Evolutionary conservation across 1,139 yeast species (phyloP).

Genomic region (Yamadazyma triangularis): DNA sequence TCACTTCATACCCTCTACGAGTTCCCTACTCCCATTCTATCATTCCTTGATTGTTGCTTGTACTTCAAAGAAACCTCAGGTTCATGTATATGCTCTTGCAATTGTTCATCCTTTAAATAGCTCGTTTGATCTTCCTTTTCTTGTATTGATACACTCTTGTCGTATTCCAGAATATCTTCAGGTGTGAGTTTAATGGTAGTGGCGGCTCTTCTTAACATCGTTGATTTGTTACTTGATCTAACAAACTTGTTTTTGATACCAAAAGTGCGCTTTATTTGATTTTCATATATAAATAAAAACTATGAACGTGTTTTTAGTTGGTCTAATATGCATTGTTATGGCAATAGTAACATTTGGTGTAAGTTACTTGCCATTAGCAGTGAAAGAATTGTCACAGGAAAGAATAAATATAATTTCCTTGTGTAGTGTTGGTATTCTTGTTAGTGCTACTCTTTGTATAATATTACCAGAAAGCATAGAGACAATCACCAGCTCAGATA

Average conservation of each 20-base stretch:
- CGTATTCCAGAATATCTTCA: conserved; percentile 60
- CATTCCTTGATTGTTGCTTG: conserved; percentile 10
- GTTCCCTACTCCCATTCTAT: conserved; percentile 12
- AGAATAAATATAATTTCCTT: conserved; percentile 28
- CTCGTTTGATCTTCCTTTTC: conserved; percentile 3
- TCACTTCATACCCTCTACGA: too few relatives aligned
- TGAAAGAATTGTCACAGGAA: conserved; percentile 6
- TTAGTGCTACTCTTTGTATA: conserved; percentile 61
- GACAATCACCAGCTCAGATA: conserved; percentile 23
- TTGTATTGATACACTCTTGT: conserved; percentile 28
- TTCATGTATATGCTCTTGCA: conserved; percentile 13
- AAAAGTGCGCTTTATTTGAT: too few relatives aligned
- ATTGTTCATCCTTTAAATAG: conserved; percentile 11
- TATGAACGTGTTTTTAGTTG: too few relatives aligned
- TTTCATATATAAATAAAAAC: too few relatives aligned
- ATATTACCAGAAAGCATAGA: conserved; percentile 71
- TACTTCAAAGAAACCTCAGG: conserved; percentile 12
- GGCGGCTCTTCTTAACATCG: conserved; percentile 61
- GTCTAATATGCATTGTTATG: conserved; percentile 19
- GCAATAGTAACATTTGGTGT: conserved; percentile 26
- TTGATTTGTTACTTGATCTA: conserved; percentile 6
- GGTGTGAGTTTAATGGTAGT: conserved; percentile 62
- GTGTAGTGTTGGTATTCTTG: conserved; percentile 58
- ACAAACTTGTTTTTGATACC: conserved; percentile 22
- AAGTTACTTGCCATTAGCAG: conserved; percentile 26